Base-by-base conservation (phyloP, 2,329 filamentous ascomycete genomes). In the Colletotrichum sansevieriae region DNA sequence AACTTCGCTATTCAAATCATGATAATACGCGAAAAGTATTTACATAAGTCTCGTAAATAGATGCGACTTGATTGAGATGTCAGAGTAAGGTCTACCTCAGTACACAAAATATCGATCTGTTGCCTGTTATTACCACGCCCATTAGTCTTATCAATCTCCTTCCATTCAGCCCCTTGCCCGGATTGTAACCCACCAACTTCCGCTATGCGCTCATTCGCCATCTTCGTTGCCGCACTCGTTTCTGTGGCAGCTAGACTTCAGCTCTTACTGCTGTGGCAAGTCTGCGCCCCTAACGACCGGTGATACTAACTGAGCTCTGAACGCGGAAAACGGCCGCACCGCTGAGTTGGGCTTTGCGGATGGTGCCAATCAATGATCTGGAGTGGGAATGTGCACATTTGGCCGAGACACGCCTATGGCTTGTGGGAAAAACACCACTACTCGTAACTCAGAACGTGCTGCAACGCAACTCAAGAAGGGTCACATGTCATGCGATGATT, bases 241-340 rank as follows among this genome's bases (percentile, higher is more conserved):
- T 54, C 51, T 13, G 29, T 18, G 15, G 51, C n/a, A n/a, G 33
- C 51, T 15, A 22, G 29, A 54, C 51, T 39, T 37, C n/a, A 54
- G 33, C 1, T 54, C 51, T 3, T 54, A 54, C 51, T 54, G 51
- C 29, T 54, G 51, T 20, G 25, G 25, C 51, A 20, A 9, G n/a
- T 18, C 13, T 7, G 0, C 0, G 3, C 51, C 51, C 6, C 13
- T 54, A 1, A 2, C 33, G 1, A 1, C 1, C 11, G 51, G 15
- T 1, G 51, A 54, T 29, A 22, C 39, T 54, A 15, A 15, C 0
- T 54, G 51, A 33, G 33, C 51, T 4, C 1, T 54, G 51, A 15
- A 54, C 1, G 15, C 51, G 3, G 33, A 54, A 13, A 54, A 54
- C 33, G n/a, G 29, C 1, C 51, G 51, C 4, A 33, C n/a, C 2